Evolutionary conservation across 2,329 filamentous ascomycete genomes (phyloP).

Genomic region (Ophiostoma sp.): DNA sequence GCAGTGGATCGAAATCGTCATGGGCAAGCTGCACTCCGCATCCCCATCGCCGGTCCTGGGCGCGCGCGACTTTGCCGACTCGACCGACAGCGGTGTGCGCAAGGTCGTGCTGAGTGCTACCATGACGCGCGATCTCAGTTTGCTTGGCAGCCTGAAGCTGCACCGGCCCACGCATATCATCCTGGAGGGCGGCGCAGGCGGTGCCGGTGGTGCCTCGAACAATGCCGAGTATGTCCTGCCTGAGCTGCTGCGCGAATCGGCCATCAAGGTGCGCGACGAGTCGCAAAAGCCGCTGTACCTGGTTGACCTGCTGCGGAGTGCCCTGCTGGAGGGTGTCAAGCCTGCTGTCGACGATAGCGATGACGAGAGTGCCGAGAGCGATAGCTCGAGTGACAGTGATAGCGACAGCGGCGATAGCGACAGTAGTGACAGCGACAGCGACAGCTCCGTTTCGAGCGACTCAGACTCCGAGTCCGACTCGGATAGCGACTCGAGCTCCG

Average conservation of each 20-base stretch:
- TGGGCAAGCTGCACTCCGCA: slow-evolving; percentile 47
- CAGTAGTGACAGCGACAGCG: slow-evolving; percentile 17
- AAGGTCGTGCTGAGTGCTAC: slow-evolving; percentile 90
- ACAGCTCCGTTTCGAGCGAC: not conserved
- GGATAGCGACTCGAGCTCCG: slow-evolving; percentile 8
- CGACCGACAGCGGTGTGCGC: slow-evolving; percentile 53
- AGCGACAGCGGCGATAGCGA: slow-evolving; percentile 29
- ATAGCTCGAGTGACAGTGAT: slow-evolving; percentile 14
- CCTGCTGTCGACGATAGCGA: not conserved
- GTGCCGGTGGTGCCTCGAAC: slow-evolving; percentile 20
- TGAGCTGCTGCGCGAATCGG: slow-evolving; percentile 56
- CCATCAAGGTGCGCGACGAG: slow-evolving; percentile 62
- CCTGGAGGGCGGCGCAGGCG: slow-evolving; percentile 51
- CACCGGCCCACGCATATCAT: slow-evolving; percentile 69
- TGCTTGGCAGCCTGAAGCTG: slow-evolving; percentile 68
- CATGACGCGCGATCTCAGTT: slow-evolving; percentile 79
- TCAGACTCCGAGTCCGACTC: slow-evolving; percentile 1
- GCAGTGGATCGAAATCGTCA: slow-evolving; percentile 74
- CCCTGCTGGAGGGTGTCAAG: slow-evolving; percentile 38
- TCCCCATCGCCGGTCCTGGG: slow-evolving; percentile 40
- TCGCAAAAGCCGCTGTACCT: slow-evolving; percentile 77
- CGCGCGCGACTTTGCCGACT: slow-evolving; percentile 49
- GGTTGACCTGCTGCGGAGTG: slow-evolving; percentile 64
- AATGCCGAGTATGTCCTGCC: slow-evolving; percentile 50
- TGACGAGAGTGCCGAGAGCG: slow-evolving; percentile 18